Evolutionary conservation across 192 early-diverging fungal genomes (phyloP).

Genomic region (Oehlia diaphana): DNA sequence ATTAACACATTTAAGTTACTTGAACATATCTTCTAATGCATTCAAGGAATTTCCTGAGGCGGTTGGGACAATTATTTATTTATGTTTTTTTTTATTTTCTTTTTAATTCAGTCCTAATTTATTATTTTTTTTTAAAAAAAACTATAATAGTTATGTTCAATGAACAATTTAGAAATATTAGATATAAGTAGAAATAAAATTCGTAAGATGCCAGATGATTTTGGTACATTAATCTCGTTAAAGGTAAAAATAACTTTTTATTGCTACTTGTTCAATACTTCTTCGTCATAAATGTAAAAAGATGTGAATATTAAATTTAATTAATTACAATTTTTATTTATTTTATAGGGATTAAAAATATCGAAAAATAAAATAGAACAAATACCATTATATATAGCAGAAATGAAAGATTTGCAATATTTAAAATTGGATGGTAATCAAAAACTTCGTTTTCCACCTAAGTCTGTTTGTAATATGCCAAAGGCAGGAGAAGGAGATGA

Average conservation of each 20-base stretch:
- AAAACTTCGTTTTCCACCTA: constrained; percentile 35
- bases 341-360: constrained; percentile 37
- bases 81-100: not conserved
- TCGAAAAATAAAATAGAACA: constrained; percentile 39
- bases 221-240: constrained; percentile 42
- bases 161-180: constrained; percentile 41
- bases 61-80: constrained; percentile 27
- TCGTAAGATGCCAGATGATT: constrained; percentile 36
- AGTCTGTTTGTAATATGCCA: constrained; percentile 18
- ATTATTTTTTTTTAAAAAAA: not conserved
- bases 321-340: too few relatives aligned
- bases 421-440: constrained; percentile 46
- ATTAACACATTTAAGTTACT: constrained; percentile 40
- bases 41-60: constrained; percentile 42
- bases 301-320: too few relatives aligned
- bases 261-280: too few relatives aligned
- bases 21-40: constrained; percentile 41
- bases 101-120: not conserved
- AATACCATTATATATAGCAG: constrained; percentile 40
- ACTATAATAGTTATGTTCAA: constrained; percentile 36
- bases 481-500: constrained; percentile 20
- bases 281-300: too few relatives aligned
- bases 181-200: constrained; percentile 49
- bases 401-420: constrained; percentile 43
- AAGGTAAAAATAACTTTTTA: constrained; percentile 26